Conservation (phyloP, 306 rosid species). For the Trifolium repens region DNA sequence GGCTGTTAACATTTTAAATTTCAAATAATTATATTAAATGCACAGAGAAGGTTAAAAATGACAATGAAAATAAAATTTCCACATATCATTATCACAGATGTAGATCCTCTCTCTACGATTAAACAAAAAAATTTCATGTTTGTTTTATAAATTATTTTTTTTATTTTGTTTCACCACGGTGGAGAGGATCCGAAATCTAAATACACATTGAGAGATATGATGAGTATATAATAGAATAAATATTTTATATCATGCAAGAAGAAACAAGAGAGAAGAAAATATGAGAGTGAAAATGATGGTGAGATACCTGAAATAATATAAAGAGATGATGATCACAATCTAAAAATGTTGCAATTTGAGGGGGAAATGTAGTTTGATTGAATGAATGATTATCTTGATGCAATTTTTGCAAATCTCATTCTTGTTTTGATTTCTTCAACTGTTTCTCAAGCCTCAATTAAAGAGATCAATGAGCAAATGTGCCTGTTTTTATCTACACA, state of each 20-base stretch:
- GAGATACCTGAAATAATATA: conserved; percentile 10
- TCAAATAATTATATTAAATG: background rate
- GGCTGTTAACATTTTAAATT: background rate
- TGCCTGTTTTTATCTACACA: background rate
- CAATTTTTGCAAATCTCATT: background rate
- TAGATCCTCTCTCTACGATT: background rate
- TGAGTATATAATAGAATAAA: background rate
- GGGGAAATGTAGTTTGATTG: background rate
- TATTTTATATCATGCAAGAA: background rate
- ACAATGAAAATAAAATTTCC: background rate
- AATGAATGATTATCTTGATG: background rate
- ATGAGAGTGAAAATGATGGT: background rate
- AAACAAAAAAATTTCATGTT: background rate
- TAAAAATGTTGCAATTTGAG: background rate
- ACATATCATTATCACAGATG: background rate
- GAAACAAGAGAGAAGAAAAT: background rate
- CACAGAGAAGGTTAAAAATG: background rate
- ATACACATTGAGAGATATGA: background rate
- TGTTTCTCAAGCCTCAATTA: conserved; percentile 4
- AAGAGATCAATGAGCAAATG: background rate
- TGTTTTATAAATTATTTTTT: background rate
- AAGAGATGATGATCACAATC: conserved; percentile 1
- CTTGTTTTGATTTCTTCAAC: background rate
- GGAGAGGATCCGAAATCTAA: background rate
- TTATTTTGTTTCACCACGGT: background rate